Evolutionary conservation across 805 yeast genomes (phyloP), one percentile per base, ranked within the genome.

Genomic region (Saccharomycopsis vini): DNA sequence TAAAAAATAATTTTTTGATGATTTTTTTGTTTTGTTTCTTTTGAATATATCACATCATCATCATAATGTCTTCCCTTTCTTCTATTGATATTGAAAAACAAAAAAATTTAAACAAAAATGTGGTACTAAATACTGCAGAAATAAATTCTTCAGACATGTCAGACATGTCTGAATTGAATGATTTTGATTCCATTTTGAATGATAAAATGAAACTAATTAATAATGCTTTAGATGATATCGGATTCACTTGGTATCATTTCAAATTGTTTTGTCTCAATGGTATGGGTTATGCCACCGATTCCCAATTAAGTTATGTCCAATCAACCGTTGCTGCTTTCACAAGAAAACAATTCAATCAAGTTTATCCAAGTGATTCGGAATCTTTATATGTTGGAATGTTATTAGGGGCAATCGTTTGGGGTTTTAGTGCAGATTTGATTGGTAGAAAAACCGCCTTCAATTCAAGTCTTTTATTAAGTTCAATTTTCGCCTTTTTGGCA

Each of bases 401-500:
- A 23, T 53, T 58, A 33, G 82, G 82, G 19, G 73, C 77, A 1
- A 45, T 71, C n/a, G 59, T 72, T 48, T 74, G 79, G 77, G 80
- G 80, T 6, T 64, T 72, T 46, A 63, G 68, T 40, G 76, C 75
- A 20, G 80, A 75, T 59, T 55, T 74, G 36, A 71, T 75, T 38
- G 80, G 80, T 26, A 61, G 80, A 49, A 68, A 66, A 52, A 46
- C 65, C 15, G 77, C 79, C 1, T 75, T 75, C 61, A 73, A 72
- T 52, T 47, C 62, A 9, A 69, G 78, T 7, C 59, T 76, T 37
- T 54, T 76, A 24, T 52, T 73, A 12, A 60, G 73, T n/a, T 67
- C 77, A 2, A 47, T 66, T 2, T 73, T 75, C 54, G 67, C 73
- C n/a, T 71, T 76, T 47, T 60, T 75, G 35, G 64, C 72, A 1